Evolutionary conservation across 1,284 basidiomycete species (phyloP), one percentile per base, ranked within the genome.

Genomic region (Ustilago nuda): DNA sequence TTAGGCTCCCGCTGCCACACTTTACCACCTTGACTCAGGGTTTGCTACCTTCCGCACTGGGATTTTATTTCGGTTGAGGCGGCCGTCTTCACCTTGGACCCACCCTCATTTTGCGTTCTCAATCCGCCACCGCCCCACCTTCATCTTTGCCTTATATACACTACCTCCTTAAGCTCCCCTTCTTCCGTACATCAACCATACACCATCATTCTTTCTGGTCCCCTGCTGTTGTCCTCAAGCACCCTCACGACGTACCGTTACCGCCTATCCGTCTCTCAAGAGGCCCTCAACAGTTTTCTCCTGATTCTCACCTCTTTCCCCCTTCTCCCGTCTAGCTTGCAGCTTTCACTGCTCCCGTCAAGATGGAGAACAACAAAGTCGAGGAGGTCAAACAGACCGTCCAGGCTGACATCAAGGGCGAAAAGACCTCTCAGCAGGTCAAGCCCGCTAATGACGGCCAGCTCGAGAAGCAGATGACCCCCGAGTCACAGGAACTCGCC

Each of bases 391-490:
- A 72, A 52, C n/a, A 55, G 30, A 57, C 50, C 63, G 54, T 52
- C 48, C 55, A 66, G 32, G 19, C 56, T 56, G 63, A 60, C 36
- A 32, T 58, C 64, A 72, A 68, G 54, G 65, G 50, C 46, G 65
- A 67, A 23, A 63, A 66, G 51, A 35, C 56, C 45, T 35, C 23
- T 15, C 37, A 67, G 57, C 59, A 52, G 7, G 61, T 65, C 66
- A 73, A 73, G 66, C 50, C 65, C 39, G 64, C 58, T 41, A 41
- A 60, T 41, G 57, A 33, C 27, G 50, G 36, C 33, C 56, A 67
- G 56, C 57, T 78, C 55, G 72, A 74, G 60, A 72, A 78, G 67
- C 76, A 78, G 41, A 19, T 78, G 52, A 61, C 57, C 43, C 63
- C 56, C 13, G 61, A 61, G 8, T 60, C 53, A 13, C 60, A 64